Evolutionary conservation across 805 yeast genomes (phyloP).

Genomic region (Ogataea degrootiae): DNA sequence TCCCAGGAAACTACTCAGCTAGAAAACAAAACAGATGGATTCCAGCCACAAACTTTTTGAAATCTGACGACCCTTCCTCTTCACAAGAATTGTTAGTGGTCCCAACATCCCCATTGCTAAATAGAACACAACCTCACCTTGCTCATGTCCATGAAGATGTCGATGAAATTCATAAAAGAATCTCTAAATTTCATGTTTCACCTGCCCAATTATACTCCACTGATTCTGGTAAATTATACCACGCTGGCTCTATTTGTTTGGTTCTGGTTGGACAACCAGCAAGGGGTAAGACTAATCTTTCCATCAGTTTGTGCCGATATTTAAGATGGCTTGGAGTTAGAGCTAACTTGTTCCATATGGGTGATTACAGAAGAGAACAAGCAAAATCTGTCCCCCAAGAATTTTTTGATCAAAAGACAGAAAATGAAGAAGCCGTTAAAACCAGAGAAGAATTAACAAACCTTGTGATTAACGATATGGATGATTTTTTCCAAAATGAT

Average conservation of each 20-base stretch:
- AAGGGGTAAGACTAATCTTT: constrained; percentile 88
- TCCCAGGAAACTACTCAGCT: constrained; percentile 52
- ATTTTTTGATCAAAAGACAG: constrained; percentile 57
- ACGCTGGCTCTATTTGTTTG: constrained; percentile 90
- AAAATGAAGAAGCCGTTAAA: constrained; percentile 39
- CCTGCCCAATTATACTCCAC: constrained; percentile 95
- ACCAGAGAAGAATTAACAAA: constrained; percentile 56
- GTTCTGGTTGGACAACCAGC: constrained; percentile 93
- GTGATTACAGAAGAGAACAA: constrained; percentile 74
- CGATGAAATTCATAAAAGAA: constrained; percentile 66
- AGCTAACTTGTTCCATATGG: constrained; percentile 85
- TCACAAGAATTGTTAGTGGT: constrained; percentile 9
- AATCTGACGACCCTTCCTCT: constrained; percentile 7
- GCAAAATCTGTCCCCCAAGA: constrained; percentile 59
- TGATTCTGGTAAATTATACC: constrained; percentile 86
- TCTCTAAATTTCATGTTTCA: constrained; percentile 61
- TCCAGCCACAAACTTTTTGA: constrained; percentile 9
- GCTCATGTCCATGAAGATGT: constrained; percentile 16
- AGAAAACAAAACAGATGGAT: constrained; percentile 51
- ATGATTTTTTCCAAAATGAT: constrained; percentile 63
- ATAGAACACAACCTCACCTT: neutral
- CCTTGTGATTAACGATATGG: constrained; percentile 65
- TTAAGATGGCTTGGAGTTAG: constrained; percentile 95
- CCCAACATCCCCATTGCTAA: constrained; percentile 13
- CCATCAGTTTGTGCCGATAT: constrained; percentile 88